A percentile compares a stretch with the other conserved stretches of the same genome.
These are phyloP conservation scores for Termitomyces sp. DNA, from an alignment of 768 basidiomycete species.

Conservation along the genomic window DNA sequence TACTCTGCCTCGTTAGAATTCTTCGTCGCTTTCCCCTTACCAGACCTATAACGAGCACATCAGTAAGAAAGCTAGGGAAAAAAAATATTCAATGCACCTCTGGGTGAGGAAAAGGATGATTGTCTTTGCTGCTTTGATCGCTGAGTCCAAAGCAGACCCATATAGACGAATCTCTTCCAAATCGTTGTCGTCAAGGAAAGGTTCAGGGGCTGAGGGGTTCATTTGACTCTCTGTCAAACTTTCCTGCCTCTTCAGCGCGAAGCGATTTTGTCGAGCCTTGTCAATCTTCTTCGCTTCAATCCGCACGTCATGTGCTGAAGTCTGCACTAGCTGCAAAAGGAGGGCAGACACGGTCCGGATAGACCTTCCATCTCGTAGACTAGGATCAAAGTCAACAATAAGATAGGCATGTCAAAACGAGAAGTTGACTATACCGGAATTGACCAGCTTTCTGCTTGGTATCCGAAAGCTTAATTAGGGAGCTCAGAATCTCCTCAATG, in stretches of 20 bases:
- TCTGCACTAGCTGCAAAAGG: constrained; percentile 94
- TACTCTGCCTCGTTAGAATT: constrained; percentile 95
- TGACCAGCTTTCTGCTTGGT: constrained; percentile 88
- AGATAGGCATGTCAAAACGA: not conserved
- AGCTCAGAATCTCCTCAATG: constrained; percentile 93
- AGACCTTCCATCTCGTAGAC: constrained; percentile 84
- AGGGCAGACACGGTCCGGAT: constrained; percentile 94
- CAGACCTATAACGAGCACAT: constrained; percentile 51
- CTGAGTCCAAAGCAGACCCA: constrained; percentile 71
- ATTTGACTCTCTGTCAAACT: constrained; percentile 48
- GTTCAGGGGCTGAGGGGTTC: constrained; percentile 33
- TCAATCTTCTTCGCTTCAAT: constrained; percentile 62
- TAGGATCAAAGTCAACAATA: constrained; percentile 28
- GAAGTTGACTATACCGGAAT: constrained; percentile 56
- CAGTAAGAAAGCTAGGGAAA: not conserved
- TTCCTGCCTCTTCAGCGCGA: constrained; percentile 64
- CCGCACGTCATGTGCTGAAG: constrained; percentile 86
- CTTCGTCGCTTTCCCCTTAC: constrained; percentile 85
- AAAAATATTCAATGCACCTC: constrained; percentile 32
- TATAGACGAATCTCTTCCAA: constrained; percentile 75
- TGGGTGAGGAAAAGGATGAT: constrained; percentile 79
- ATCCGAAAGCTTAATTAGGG: constrained; percentile 86
- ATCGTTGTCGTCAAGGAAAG: constrained; percentile 69
- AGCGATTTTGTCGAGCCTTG: constrained; percentile 59
- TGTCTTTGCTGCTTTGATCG: constrained; percentile 80